These are phyloP conservation scores for Phalaenopsis hybrid DNA, from an alignment of 116 monocot species.

Conservation along the genomic window DNA sequence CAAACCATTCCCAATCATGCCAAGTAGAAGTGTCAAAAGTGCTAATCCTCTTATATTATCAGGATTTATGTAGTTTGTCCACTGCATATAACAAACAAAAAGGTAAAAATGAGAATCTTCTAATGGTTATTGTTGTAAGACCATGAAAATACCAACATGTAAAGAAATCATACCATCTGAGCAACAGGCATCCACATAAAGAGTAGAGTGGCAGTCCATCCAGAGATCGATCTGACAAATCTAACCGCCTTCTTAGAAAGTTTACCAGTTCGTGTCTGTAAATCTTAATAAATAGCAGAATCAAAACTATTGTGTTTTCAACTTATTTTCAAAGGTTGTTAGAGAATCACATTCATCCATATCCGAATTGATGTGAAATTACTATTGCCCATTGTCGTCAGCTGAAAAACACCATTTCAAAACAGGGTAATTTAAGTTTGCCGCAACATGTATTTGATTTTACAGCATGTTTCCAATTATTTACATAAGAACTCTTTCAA, in stretches of 20 bases:
- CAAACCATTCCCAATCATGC: constrained; percentile 86
- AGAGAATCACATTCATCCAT: too few relatives aligned
- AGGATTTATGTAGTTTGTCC: constrained; percentile 88
- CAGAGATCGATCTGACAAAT: constrained; percentile 69
- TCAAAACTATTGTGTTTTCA: constrained; percentile 1
- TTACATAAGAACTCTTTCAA: too few relatives aligned
- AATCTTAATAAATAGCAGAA: constrained; percentile 17
- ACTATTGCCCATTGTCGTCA: too few relatives aligned
- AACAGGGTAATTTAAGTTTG: too few relatives aligned
- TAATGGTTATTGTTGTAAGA: background rate
- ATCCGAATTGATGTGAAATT: too few relatives aligned
- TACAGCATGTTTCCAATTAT: too few relatives aligned
- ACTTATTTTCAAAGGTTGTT: too few relatives aligned
- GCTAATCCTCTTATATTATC: constrained; percentile 86
- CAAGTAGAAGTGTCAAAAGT: constrained; percentile 70
- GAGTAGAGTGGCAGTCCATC: constrained; percentile 26
- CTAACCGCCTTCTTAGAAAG: constrained; percentile 40
- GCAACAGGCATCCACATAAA: constrained; percentile 96
- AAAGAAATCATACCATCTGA: constrained; percentile 50
- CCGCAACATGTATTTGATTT: too few relatives aligned
- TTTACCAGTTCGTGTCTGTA: constrained; percentile 71
- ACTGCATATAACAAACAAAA: constrained; percentile 34
- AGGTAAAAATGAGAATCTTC: background rate
- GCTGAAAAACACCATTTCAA: too few relatives aligned
- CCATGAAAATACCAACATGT: background rate